Evolutionary conservation across 768 basidiomycete genomes (phyloP), one percentile per base, ranked within the genome.

Genomic region (Trametopsis cervina): DNA sequence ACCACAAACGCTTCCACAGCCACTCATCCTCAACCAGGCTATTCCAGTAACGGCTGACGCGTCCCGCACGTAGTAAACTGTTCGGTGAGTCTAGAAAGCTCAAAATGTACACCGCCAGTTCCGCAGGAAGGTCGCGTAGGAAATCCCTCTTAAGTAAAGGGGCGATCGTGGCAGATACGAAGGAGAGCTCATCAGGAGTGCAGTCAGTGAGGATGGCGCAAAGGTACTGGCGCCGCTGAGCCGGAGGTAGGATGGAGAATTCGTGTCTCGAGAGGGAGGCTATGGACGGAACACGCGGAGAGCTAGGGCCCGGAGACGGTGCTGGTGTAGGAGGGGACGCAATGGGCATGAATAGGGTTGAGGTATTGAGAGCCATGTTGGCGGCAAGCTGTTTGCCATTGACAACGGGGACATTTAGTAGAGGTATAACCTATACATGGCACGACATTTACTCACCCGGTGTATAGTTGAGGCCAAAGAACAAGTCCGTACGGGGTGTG

Each of bases 1-100:
- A 63, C 58, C 85, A 91, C 79, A 95, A 78, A 10, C 72, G 57
- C 63, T 78, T 81, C 94, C 93, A 97, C 10, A 89, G 70, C 53
- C 70, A 74, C 54, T 94, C 89, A 57, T 92, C 91, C 39, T 72
- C 66, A 5, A 83, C 72, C 4, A 96, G 73, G 13, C 62, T 66
- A 12, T 73, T 66, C 94, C 94, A 97, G 42, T 73, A 71, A 45
- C 70, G 69, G 55, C 82, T 85, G 23, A 94, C 93, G 26, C 76
- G 72, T 35, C 76, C 70, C 0, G 85, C 85, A 10, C 88, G 70
- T 0, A 80, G 71, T 9, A 96, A 78, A 0, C 85, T 82, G 37
- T 68, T 67, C 0, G 87, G 82, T 39, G 90, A 84, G 47, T 90
- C 80, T 37, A 95, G 71, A 62, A 82, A 93, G 47, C 73, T 65